Base-by-base conservation (phyloP, 768 basidiomycete species). In the Exsudoporus frostii region DNA sequence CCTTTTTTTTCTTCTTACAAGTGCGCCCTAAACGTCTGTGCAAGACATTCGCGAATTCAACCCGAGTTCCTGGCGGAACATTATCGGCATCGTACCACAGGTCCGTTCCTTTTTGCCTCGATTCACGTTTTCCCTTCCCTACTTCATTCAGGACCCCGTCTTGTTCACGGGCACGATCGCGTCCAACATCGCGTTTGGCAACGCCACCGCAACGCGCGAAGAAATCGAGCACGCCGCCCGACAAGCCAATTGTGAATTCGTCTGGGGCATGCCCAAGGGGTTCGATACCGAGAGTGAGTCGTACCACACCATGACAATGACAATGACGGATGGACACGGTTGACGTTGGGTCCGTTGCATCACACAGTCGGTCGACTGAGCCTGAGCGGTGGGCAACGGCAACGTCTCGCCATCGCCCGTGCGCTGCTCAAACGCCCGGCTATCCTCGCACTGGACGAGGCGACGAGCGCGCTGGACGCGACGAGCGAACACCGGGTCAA, bases 1-100 rank as follows among this genome's bases (percentile, higher is more conserved):
- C 54, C 8, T 2, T 6, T 20, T 24, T 2, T 17, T 8, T 2
- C 1, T 20, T 6, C 1, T 1, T 30, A 10, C 17, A 9, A 24
- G 14, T 8, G 3, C 5, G 27, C 11, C 30, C 27, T 47, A 5
- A 19, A 53, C 20, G 75, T 54, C 2, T 22, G 32, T 15, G 1
- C 25, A 36, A 54, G 92, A 98, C 66, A 94, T 98, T 57, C 81
- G 88, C 14, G 86, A 92, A 52, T 93, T 94, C 65, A 86, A 84
- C 1, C 78, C 86, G 8, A 81, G 85, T 34, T 92, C 90, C 4
- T 98, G 96, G 95, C 82, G 96, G 38, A 76, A 77, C 51, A 79
- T 88, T 29, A 92, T 98, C 41, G 92, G 93, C 0, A 84, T 98
- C n/a, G 94, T 98, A 2, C 95, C 94, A 13, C 95, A 98, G 71